Evolutionary conservation across 805 yeast species (phyloP), one percentile per base, ranked within the genome.

Genomic region (Komagataella populi): DNA sequence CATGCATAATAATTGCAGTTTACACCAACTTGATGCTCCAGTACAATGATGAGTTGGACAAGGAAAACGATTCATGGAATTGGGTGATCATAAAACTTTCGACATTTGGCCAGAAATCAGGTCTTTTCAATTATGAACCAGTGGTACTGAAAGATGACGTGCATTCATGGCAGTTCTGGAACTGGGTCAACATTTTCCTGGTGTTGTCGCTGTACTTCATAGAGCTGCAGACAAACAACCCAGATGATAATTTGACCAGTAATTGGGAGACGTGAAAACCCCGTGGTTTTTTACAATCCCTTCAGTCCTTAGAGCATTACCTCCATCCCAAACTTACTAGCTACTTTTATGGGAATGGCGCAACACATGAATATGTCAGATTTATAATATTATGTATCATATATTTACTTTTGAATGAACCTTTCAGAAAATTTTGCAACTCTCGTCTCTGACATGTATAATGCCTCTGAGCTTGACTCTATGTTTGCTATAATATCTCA

Each of bases 141-240:
- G 46, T 44, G 46, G 45, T 48, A 17, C 14, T 30, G 3, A 30
- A 30, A 30, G 57, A 67, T 12, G 58, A 64, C 5, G 74, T 76
- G 23, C 80, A 82, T 62, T 84, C 96, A n/a, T 85, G 95, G 87
- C 89, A 88, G 60, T 86, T 93, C 63, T 91, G 99, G 98, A 87
- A 90, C 60, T 91, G 98, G 98, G 78, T 87, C 53, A 91, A 91
- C 63, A 86, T 91, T 71, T 81, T 84, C 57, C 76, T 84, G 50
- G 85, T 95, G 8, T 69, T 93, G 52, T 70, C 80, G n/a, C 71
- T 93, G 23, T 91, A 91, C 65, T 81, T 84, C 30, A 71, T 85
- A 48, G 99, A 91, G 67, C 70, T 91, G 54, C 66, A 81, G 17
- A 62, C 64, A 51, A 64, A 62, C 51, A 63, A 64, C 47, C 66